Evolutionary conservation across 164 flowering plant genomes (phyloP).

Genomic region (Saururus chinensis): DNA sequence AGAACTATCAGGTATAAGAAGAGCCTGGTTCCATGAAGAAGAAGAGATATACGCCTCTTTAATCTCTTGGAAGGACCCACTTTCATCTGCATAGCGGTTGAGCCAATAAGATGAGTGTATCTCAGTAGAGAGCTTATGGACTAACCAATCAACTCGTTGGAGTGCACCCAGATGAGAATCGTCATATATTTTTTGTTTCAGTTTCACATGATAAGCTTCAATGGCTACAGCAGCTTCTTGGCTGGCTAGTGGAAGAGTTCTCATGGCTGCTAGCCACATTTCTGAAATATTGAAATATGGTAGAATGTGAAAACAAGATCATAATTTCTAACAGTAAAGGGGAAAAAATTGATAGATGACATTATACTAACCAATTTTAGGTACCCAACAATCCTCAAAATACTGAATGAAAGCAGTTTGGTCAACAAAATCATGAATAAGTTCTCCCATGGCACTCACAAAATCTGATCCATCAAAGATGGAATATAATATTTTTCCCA

Average conservation of each 20-base stretch:
- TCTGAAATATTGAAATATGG: slow-evolving; percentile 21
- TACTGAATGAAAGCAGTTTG: slow-evolving; percentile 78
- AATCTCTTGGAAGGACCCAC: slow-evolving; percentile 71
- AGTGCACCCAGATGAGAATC: slow-evolving; percentile 87
- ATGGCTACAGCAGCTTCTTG: slow-evolving; percentile 89
- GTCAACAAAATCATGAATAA: slow-evolving; percentile 76
- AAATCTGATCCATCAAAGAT: slow-evolving; percentile 61
- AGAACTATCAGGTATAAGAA: slow-evolving; percentile 53
- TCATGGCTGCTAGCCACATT: slow-evolving; percentile 89
- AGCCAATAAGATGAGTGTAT: slow-evolving; percentile 92
- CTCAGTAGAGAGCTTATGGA: slow-evolving; percentile 87
- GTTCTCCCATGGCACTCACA: slow-evolving; percentile 38
- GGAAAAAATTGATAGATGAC: not conserved
- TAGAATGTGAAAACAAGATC: not conserved
- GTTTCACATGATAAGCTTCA: slow-evolving; percentile 88
- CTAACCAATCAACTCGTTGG: slow-evolving; percentile 94
- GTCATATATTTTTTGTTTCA: slow-evolving; percentile 71
- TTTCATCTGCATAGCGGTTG: slow-evolving; percentile 85
- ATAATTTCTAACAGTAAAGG: no score
- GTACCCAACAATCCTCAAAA: slow-evolving; percentile 79
- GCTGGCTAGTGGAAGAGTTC: slow-evolving; percentile 73
- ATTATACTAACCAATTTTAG: slow-evolving; percentile 66
- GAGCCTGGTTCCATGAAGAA: slow-evolving; percentile 86
- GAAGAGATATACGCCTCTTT: slow-evolving; percentile 83
- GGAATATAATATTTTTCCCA: slow-evolving; percentile 56